phyloP scores from a whole-genome alignment of 768 basidiomycete genomes.

The Trametes sanguinea region DNA sequence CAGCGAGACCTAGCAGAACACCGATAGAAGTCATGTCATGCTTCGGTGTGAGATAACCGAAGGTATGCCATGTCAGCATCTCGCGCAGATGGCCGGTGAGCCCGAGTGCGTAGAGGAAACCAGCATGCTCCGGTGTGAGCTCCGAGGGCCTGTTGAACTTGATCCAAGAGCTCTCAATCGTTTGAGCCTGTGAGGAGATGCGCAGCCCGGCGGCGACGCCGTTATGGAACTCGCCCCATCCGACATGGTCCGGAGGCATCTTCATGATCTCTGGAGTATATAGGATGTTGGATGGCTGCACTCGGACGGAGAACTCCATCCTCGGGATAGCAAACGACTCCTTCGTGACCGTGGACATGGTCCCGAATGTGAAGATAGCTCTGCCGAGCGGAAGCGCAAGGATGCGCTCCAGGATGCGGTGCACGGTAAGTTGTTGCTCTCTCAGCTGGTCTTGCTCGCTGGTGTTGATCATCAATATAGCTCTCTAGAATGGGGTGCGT shows the following conservation, averaged over 20 bases:
- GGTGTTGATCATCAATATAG: background rate
- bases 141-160: constrained; percentile 93
- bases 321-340: constrained; percentile 82
- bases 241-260: constrained; percentile 66
- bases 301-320: constrained; percentile 71
- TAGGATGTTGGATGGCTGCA: constrained; percentile 71
- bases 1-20: constrained; percentile 89
- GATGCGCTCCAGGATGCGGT: constrained; percentile 83
- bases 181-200: constrained; percentile 70
- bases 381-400: constrained; percentile 89
- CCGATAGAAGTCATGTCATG: constrained; percentile 96
- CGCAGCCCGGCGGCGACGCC: constrained; percentile 92
- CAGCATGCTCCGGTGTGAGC: constrained; percentile 92
- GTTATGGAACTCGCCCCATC: constrained; percentile 98
- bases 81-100: constrained; percentile 88
- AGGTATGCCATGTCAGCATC: constrained; percentile 94
- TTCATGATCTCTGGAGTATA: constrained; percentile 72
- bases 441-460: constrained; percentile 89
- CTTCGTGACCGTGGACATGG: constrained; percentile 70
- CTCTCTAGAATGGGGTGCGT: background rate
- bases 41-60: constrained; percentile 92
- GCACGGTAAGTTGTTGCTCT: constrained; percentile 80
- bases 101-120: constrained; percentile 91
- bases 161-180: constrained; percentile 93
- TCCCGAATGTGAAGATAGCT: constrained; percentile 90